Evolutionary conservation across 108 stramenopile genomes (phyloP).

Genomic region (Bacterosira constricta): DNA sequence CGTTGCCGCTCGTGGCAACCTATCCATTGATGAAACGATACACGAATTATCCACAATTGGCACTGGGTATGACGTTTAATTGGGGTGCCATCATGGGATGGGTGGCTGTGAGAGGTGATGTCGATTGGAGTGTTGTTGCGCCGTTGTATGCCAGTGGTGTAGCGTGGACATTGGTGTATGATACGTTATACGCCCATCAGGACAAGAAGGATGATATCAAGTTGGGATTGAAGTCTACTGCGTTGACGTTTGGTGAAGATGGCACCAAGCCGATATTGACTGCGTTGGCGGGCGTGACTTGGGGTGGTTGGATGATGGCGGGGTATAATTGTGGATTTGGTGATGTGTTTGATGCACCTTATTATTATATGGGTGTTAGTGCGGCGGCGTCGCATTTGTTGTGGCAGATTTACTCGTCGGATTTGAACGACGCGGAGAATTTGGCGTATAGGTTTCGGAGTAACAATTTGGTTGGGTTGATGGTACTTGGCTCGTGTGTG

Average conservation of each 20-base stretch:
- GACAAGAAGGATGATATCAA: slow-evolving; percentile 92
- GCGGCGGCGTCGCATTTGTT: slow-evolving; percentile 75
- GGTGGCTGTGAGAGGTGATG: slow-evolving; percentile 73
- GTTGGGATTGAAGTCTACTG: slow-evolving; percentile 90
- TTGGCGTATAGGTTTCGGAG: slow-evolving; percentile 82
- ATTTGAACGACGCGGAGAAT: slow-evolving; percentile 79
- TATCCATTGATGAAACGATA: slow-evolving; percentile 97
- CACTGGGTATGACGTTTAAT: slow-evolving; percentile 97
- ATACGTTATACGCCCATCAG: slow-evolving; percentile 99
- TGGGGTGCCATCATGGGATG: slow-evolving; percentile 97
- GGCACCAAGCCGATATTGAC: slow-evolving; percentile 75
- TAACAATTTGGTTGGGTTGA: slow-evolving; percentile 75
- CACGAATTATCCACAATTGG: slow-evolving; percentile 93
- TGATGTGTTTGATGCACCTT: slow-evolving; percentile 18
- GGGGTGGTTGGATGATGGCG: slow-evolving; percentile 61
- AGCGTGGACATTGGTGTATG: slow-evolving; percentile 97
- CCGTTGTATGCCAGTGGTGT: slow-evolving; percentile 91
- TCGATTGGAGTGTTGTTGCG: slow-evolving; percentile 70
- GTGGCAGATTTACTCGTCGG: slow-evolving; percentile 88
- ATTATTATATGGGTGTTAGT: slow-evolving; percentile 63
- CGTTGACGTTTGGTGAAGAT: slow-evolving; percentile 86
- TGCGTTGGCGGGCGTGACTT: slow-evolving; percentile 52
- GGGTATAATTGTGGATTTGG: slow-evolving; percentile 56
- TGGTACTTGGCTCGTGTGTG: slow-evolving; percentile 78
- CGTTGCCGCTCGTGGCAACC: slow-evolving; percentile 87